Base-by-base conservation (phyloP, 768 basidiomycete species). In the Serendipita sp. region DNA sequence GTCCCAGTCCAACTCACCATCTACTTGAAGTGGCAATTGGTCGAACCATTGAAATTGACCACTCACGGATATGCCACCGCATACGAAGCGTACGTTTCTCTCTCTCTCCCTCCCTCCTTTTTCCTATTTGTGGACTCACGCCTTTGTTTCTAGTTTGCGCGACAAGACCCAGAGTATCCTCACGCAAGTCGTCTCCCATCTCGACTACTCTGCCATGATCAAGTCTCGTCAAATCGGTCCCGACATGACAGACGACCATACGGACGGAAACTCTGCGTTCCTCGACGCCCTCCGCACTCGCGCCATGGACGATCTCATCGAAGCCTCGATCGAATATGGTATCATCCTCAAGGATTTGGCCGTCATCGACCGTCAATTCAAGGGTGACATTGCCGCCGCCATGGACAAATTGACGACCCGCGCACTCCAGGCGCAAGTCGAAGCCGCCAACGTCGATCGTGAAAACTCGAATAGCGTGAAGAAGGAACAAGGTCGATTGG, bases 401-500 rank as follows among this genome's bases (percentile, higher is more conserved):
- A 91, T 90, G 89, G 86, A 90, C 70, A 88, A 88, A 71, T 78
- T 90, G 63, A 91, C 88, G 70, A 88, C 88, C 2, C 81, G 89
- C 68, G 89, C 87, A 24, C 76, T 92, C 44, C 87, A 92, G 71
- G 88, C 89, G 8, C 89, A 92, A 72, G 89, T 92, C 34, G 89
- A 92, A 72, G 88, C 89, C 51, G 88, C 88, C 86, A 90, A 91
- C 67, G 88, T 90, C 63, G 88, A 90, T 73, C 76, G 89, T 64
- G 89, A 91, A 74, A 92, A 92, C 71, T 86, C 85, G 75, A 92
- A 91, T 75, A 86, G 86, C 72, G 85, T 90, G 70, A 91, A 90
- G 74, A 85, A 88, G 69, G 86, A 91, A 72, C 83, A 92, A 73
- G 89, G 89, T 68, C 78, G 85, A 15, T 79, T 91, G 58, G 76